A percentile compares a stretch with the other conserved stretches of the same genome.
phyloP scores from a whole-genome alignment of 495 filamentous ascomycete genomes.

The Neurospora hispaniola region DNA sequence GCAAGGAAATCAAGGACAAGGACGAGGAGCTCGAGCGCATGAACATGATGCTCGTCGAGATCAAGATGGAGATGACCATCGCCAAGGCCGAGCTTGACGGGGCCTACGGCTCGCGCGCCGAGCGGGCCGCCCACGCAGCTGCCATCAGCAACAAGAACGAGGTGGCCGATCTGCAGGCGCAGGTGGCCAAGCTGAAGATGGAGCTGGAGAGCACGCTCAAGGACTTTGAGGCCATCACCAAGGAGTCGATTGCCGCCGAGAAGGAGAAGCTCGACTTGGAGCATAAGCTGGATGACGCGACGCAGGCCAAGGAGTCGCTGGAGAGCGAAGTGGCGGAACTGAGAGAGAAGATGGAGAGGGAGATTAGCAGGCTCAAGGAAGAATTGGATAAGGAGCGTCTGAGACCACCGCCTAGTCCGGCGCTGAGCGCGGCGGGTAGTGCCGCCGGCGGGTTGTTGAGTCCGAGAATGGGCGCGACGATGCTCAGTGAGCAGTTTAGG shows the following conservation, averaged over 20 bases:
- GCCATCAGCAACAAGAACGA: conserved; percentile 56
- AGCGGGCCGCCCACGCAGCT: conserved; percentile 68
- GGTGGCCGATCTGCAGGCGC: conserved; percentile 50
- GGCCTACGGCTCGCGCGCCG: conserved; percentile 69
- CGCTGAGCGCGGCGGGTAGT: conserved; percentile 1
- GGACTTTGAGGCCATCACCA: conserved; percentile 82
- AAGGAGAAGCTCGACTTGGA: conserved; percentile 71
- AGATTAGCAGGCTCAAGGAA: conserved; percentile 30
- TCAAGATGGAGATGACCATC: conserved; percentile 86
- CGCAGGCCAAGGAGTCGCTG: conserved; percentile 19
- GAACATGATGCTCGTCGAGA: conserved; percentile 71
- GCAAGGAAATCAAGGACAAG: conserved; percentile 36
- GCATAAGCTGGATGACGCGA: conserved; percentile 38
- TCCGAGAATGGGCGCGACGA: conserved; percentile 17
- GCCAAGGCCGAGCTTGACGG: conserved; percentile 90
- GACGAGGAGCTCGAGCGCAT: conserved; percentile 61
- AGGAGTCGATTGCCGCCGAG: conserved; percentile 76
- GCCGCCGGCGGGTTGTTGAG: background rate
- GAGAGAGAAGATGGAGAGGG: conserved; percentile 22
- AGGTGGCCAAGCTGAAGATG: conserved; percentile 55
- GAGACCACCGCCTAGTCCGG: conserved; percentile 15
- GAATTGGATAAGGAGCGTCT: conserved; percentile 35
- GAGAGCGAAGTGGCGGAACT: conserved; percentile 27
- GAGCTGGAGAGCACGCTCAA: conserved; percentile 74
- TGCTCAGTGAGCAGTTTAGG: conserved; percentile 32